These are phyloP conservation scores for Teratosphaeria pseudoeucalypti DNA, from an alignment of 2,329 filamentous ascomycete species.

Conservation along the genomic window DNA sequence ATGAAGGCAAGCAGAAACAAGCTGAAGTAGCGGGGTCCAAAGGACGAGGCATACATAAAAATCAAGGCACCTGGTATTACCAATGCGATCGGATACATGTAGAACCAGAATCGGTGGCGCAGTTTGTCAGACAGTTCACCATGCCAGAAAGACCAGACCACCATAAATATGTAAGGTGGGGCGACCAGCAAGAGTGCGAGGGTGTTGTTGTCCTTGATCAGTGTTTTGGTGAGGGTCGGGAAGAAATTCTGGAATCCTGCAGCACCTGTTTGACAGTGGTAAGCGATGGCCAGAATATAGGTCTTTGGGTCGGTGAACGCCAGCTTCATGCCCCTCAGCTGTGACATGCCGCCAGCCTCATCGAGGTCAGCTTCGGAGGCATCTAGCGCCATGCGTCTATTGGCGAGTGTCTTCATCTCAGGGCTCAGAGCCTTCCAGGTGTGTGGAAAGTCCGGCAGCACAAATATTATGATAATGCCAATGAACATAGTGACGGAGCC, in stretches of 20 bases:
- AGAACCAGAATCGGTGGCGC: slow-evolving; percentile 43
- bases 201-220: slow-evolving; percentile 33
- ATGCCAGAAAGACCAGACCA: slow-evolving; percentile 38
- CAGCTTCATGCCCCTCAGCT: slow-evolving; percentile 41
- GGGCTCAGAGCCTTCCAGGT: slow-evolving; percentile 32
- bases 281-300: slow-evolving; percentile 38
- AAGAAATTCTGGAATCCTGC: slow-evolving; percentile 49
- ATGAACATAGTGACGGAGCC: slow-evolving; percentile 51
- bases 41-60: slow-evolving; percentile 43
- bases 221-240: slow-evolving; percentile 39
- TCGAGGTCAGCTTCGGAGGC: slow-evolving; percentile 41
- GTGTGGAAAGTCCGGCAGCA: slow-evolving; percentile 29
- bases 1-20: slow-evolving; percentile 48
- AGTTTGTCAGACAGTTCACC: slow-evolving; percentile 35
- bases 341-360: slow-evolving; percentile 37
- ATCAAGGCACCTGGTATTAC: slow-evolving; percentile 43
- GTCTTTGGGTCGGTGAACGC: slow-evolving; percentile 42
- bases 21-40: slow-evolving; percentile 44
- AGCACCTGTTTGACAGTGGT: slow-evolving; percentile 37
- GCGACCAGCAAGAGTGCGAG: slow-evolving; percentile 41
- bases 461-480: slow-evolving; percentile 20
- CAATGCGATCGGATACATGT: slow-evolving; percentile 42
- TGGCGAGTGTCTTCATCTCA: slow-evolving; percentile 38
- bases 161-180: slow-evolving; percentile 45
- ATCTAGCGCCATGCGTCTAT: slow-evolving; percentile 41